Conservation (phyloP, 2,329 filamentous ascomycete species). For the Sporothrix dimorphospora region DNA sequence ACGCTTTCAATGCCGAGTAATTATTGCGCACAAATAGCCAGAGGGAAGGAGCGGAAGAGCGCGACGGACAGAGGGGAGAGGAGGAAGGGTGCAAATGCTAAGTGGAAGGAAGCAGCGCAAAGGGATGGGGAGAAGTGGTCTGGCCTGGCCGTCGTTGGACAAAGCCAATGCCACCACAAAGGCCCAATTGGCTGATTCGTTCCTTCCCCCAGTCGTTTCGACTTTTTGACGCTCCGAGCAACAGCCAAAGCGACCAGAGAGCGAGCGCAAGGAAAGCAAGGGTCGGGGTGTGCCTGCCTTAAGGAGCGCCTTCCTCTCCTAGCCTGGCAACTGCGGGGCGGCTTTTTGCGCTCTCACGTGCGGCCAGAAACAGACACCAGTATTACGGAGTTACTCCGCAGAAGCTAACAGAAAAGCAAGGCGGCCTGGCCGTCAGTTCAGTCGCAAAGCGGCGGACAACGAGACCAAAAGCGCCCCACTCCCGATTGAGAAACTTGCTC, state of each 20-base stretch:
- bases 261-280: not conserved
- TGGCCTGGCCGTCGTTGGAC: not conserved
- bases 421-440: not conserved
- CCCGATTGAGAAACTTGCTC: constrained; percentile 21
- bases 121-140: not conserved
- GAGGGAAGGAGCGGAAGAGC: not conserved
- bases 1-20: constrained; percentile 2
- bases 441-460: not conserved
- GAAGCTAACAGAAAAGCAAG: not conserved
- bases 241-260: not conserved
- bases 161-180: constrained; percentile 13
- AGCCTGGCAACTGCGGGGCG: constrained; percentile 13
- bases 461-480: not conserved
- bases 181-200: constrained; percentile 4
- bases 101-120: not conserved
- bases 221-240: not conserved
- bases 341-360: constrained; percentile 1
- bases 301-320: not conserved
- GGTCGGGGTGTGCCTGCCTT: not conserved
- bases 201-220: not conserved
- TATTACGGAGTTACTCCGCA: too few relatives aligned
- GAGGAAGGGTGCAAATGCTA: not conserved
- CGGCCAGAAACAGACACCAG: not conserved
- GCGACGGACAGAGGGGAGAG: not conserved
- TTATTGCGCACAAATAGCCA: not conserved